phyloP scores from a whole-genome alignment of 768 basidiomycete species.

The Rhizopogon vesiculosus region DNA sequence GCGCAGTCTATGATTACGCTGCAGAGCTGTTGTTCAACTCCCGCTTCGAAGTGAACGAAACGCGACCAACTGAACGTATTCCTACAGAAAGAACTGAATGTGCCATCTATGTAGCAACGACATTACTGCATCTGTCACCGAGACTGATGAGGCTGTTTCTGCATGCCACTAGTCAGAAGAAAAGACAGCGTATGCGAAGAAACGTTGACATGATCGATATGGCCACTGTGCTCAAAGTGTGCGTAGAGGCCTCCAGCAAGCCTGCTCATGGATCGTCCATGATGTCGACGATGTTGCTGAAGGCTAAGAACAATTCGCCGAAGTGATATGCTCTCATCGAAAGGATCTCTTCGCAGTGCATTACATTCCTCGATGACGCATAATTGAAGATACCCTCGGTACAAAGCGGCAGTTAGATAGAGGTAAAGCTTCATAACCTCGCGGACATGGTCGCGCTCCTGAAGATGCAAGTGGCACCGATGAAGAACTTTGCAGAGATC shows the following conservation, averaged over 20 bases:
- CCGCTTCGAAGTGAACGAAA: too few species aligned
- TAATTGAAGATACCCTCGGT: neutral
- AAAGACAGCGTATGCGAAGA: too few species aligned
- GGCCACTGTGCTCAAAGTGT: neutral
- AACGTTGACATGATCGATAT: neutral
- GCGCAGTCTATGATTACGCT: too few species aligned
- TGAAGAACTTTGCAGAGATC: neutral
- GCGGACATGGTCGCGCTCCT: neutral
- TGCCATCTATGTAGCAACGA: too few species aligned
- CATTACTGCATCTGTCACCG: too few species aligned
- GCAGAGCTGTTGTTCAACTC: too few species aligned
- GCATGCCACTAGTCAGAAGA: too few species aligned
- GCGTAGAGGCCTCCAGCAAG: neutral
- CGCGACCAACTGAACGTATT: too few species aligned
- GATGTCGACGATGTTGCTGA: neutral
- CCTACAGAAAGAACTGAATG: too few species aligned
- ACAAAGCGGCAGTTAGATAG: neutral
- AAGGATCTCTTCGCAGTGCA: neutral
- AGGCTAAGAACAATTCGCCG: neutral
- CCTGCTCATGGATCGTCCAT: neutral
- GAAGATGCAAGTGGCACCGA: neutral
- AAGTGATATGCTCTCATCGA: neutral
- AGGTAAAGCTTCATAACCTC: neutral
- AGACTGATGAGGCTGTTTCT: too few species aligned
- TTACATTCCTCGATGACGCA: neutral